A percentile compares a stretch with the other conserved stretches of the same genome.
Evolutionary conservation across 2,329 filamentous ascomycete genomes (phyloP).

Genomic region (Penicillium sclerotiorum): DNA sequence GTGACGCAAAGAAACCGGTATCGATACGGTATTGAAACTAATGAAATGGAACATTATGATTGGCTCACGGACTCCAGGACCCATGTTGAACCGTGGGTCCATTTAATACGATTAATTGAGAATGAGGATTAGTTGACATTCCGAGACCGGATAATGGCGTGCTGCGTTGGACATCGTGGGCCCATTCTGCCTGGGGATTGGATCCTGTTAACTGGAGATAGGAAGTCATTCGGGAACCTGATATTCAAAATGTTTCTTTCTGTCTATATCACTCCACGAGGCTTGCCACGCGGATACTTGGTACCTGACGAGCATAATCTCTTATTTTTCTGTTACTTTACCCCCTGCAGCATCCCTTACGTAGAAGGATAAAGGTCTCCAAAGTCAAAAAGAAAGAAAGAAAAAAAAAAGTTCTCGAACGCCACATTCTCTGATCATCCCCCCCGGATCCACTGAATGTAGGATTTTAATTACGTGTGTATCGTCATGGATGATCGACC

Average conservation of each 20-base stretch:
- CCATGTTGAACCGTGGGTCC: slow-evolving; percentile 22
- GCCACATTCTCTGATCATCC: too few relatives aligned
- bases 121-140: too few relatives aligned
- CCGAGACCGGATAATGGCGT: slow-evolving; percentile 25
- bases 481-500: slow-evolving; percentile 21
- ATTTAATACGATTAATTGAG: slow-evolving; percentile 7
- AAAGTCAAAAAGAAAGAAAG: too few relatives aligned
- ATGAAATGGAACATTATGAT: too few relatives aligned
- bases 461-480: neutral
- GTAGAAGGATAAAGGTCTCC: neutral
- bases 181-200: slow-evolving; percentile 11
- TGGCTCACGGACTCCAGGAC: neutral
- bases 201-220: neutral
- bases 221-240: too few relatives aligned
- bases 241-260: too few relatives aligned
- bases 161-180: slow-evolving; percentile 18
- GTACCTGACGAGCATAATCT: too few relatives aligned
- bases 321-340: too few relatives aligned
- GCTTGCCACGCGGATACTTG: too few relatives aligned
- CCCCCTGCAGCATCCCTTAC: slow-evolving; percentile 2
- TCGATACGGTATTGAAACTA: too few relatives aligned
- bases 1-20: slow-evolving; percentile 9
- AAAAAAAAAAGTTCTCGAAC: too few relatives aligned
- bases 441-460: neutral
- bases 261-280: too few relatives aligned